phyloP scores from a whole-genome alignment of 345 rosid species.

The Laguncularia racemosa region DNA sequence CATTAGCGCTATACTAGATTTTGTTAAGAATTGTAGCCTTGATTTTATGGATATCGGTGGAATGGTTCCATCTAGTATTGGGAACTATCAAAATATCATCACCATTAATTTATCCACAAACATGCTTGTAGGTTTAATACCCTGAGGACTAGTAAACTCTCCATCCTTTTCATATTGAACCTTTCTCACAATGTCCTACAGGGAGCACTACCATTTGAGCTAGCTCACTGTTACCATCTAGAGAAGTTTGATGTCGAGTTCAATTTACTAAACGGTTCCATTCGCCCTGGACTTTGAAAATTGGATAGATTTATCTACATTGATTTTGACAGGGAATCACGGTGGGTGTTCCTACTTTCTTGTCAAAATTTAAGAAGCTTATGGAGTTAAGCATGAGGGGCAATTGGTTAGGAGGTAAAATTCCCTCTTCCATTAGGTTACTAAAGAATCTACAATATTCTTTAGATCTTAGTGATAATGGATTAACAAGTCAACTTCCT shows the following conservation, averaged over 20 bases:
- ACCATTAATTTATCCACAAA: conserved; percentile 52
- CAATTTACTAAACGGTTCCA: conserved; percentile 52
- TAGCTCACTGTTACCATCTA: conserved; percentile 38
- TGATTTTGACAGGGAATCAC: conserved; percentile 51
- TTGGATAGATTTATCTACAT: conserved; percentile 44
- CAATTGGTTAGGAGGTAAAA: conserved; percentile 57
- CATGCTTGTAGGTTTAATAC: conserved; percentile 46
- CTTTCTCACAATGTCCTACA: conserved; percentile 53
- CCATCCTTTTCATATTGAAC: conserved; percentile 27
- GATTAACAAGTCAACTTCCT: conserved; percentile 57
- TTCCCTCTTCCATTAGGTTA: conserved; percentile 51
- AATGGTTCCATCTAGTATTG: conserved; percentile 45
- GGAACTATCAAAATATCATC: conserved; percentile 37
- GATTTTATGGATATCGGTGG: conserved; percentile 47
- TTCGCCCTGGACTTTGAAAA: conserved; percentile 36
- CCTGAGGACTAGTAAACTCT: conserved; percentile 46
- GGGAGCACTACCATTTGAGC: conserved; percentile 57
- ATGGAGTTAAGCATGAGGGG: conserved; percentile 50
- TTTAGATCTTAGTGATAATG: conserved; percentile 56
- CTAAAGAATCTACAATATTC: conserved; percentile 34
- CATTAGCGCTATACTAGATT: conserved; percentile 51
- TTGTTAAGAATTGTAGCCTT: conserved; percentile 37
- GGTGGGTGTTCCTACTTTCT: conserved; percentile 55
- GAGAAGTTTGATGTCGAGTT: conserved; percentile 48
- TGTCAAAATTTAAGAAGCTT: conserved; percentile 40